These are phyloP conservation scores for Annulohypoxylon moriforme DNA, from an alignment of 495 filamentous ascomycete species.

Conservation along the genomic window DNA sequence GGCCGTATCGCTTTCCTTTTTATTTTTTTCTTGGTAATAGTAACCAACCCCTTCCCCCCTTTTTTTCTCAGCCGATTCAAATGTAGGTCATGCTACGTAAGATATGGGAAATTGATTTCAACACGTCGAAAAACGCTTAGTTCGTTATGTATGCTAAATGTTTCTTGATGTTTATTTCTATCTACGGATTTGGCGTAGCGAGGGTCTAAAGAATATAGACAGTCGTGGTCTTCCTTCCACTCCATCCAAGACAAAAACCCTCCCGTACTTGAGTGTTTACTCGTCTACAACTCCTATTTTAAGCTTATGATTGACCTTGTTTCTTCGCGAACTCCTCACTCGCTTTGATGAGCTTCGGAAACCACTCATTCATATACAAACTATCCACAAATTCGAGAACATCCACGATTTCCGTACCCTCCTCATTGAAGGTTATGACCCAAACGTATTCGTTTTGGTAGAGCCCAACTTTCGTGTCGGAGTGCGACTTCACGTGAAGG, in stretches of 20 bases:
- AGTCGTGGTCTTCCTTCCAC: not conserved
- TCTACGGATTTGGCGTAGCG: too few species aligned
- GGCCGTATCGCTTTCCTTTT: not conserved
- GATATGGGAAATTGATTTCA: too few species aligned
- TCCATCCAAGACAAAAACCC: not conserved
- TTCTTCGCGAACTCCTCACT: conserved; percentile 16
- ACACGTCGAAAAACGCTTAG: too few species aligned
- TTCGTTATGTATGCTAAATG: too few species aligned
- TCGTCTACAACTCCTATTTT: not conserved
- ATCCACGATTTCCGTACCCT: conserved; percentile 44
- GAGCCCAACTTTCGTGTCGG: conserved; percentile 41
- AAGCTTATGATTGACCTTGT: not conserved
- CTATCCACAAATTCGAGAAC: conserved; percentile 52
- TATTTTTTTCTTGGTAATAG: too few species aligned
- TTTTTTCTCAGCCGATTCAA: too few species aligned
- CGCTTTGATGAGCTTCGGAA: conserved; percentile 18
- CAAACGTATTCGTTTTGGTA: conserved; percentile 52
- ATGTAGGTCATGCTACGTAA: too few species aligned
- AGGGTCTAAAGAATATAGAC: too few species aligned
- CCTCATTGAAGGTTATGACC: conserved; percentile 45
- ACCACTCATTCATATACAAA: conserved; percentile 30
- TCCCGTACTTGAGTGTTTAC: not conserved
- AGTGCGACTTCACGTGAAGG: conserved; percentile 43
- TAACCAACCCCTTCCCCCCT: too few species aligned
- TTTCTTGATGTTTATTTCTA: too few species aligned